Percentiles rank a stretch among this genome's conserved stretches.
Evolutionary conservation across 2,329 filamentous ascomycete genomes (phyloP).

Genomic region (Thielaviopsis musarum): DNA sequence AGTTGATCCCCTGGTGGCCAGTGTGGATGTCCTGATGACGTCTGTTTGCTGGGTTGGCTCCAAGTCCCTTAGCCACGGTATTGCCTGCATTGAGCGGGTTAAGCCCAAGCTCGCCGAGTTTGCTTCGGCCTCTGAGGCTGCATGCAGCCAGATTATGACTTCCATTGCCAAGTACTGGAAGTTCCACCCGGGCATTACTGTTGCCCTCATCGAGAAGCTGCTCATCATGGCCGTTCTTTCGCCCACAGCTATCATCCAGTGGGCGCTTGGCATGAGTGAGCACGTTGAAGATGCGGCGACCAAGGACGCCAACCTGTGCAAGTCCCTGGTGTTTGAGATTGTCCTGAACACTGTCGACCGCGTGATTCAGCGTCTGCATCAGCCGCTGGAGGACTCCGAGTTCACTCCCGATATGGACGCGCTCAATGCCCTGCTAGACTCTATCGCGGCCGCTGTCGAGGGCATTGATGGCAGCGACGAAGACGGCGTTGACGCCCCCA

Average conservation of each 20-base stretch:
- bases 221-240: slow-evolving; percentile 93
- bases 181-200: slow-evolving; percentile 77
- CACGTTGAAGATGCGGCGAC: slow-evolving; percentile 31
- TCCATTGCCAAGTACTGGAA: slow-evolving; percentile 88
- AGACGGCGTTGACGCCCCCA: slow-evolving; percentile 30
- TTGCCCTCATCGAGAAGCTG: slow-evolving; percentile 89
- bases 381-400: slow-evolving; percentile 5
- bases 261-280: slow-evolving; percentile 48
- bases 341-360: slow-evolving; percentile 62
- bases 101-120: slow-evolving; percentile 75
- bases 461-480: slow-evolving; percentile 61
- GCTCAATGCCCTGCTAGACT: slow-evolving; percentile 28
- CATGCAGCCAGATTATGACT: slow-evolving; percentile 73
- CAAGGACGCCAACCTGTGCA: slow-evolving; percentile 50
- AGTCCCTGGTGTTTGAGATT: slow-evolving; percentile 74
- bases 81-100: slow-evolving; percentile 88
- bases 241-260: slow-evolving; percentile 71
- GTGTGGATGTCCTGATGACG: slow-evolving; percentile 86
- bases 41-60: slow-evolving; percentile 85
- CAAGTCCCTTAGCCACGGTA: slow-evolving; percentile 88
- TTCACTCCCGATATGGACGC: slow-evolving; percentile 1
- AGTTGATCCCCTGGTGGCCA: slow-evolving; percentile 66
- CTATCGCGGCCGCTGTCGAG: slow-evolving; percentile 43
- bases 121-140: slow-evolving; percentile 55
- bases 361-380: slow-evolving; percentile 6